Conservation (phyloP, 768 basidiomycete species). For the Boletus bicolor region DNA sequence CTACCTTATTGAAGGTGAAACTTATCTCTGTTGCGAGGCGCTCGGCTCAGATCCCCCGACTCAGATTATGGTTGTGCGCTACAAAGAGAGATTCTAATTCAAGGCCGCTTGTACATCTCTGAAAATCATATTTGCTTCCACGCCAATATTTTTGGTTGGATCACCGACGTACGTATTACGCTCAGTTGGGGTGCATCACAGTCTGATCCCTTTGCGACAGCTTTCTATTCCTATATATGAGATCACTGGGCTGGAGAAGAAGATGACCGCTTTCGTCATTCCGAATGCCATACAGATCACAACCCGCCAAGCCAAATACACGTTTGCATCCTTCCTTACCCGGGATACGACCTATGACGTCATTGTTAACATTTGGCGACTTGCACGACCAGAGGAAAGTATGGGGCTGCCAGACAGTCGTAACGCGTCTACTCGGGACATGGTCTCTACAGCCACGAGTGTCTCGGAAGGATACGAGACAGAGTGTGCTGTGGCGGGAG, state of each 20-base stretch:
- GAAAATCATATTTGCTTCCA: slow-evolving; percentile 99
- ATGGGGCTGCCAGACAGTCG: slow-evolving; percentile 27
- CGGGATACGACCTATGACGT: slow-evolving; percentile 96
- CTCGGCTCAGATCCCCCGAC: neutral
- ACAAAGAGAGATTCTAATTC: slow-evolving; percentile 93
- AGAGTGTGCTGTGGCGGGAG: slow-evolving; percentile 7
- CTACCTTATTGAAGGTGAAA: slow-evolving; percentile 93
- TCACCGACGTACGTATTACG: slow-evolving; percentile 75
- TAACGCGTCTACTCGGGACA: slow-evolving; percentile 16
- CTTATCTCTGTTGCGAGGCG: neutral
- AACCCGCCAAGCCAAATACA: slow-evolving; percentile 81
- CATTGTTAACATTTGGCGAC: slow-evolving; percentile 92
- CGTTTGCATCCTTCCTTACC: slow-evolving; percentile 94
- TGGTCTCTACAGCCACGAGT: slow-evolving; percentile 16
- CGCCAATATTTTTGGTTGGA: slow-evolving; percentile 99
- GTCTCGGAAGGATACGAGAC: slow-evolving; percentile 16
- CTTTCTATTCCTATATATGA: slow-evolving; percentile 86
- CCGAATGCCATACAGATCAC: slow-evolving; percentile 94
- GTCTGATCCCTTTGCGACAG: slow-evolving; percentile 38
- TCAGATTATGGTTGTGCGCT: slow-evolving; percentile 96
- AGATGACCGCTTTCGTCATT: slow-evolving; percentile 96
- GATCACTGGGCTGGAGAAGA: slow-evolving; percentile 85
- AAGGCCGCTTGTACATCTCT: slow-evolving; percentile 94
- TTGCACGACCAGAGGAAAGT: slow-evolving; percentile 68
- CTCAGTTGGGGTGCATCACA: neutral